A percentile compares a stretch with the other conserved stretches of the same genome.
phyloP scores from a whole-genome alignment of 352 stramenopile species.

The Phytophthora tubulina region DNA sequence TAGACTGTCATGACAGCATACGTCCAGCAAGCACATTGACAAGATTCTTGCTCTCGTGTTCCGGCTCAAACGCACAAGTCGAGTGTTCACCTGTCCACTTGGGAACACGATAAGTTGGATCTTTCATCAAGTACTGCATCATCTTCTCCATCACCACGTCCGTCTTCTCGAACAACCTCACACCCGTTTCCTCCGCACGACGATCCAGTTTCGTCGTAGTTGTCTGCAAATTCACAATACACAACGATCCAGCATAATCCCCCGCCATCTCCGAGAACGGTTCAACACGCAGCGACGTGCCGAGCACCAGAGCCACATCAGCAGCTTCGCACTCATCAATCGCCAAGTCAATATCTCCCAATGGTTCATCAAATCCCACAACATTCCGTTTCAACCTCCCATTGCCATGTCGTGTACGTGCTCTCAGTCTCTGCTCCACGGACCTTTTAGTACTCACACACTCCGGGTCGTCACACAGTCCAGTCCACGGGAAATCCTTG shows the following conservation, averaged over 20 bases:
- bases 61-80: slow-evolving; percentile 68
- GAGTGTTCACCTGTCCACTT: slow-evolving; percentile 69
- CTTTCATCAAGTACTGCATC: slow-evolving; percentile 75
- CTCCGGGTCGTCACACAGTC: slow-evolving; percentile 67
- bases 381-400: slow-evolving; percentile 80
- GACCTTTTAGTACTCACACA: slow-evolving; percentile 77
- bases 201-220: slow-evolving; percentile 80
- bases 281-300: slow-evolving; percentile 80
- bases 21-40: slow-evolving; percentile 82
- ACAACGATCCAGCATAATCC: slow-evolving; percentile 73
- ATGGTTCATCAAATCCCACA: slow-evolving; percentile 82
- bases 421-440: slow-evolving; percentile 66
- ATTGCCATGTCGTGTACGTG: slow-evolving; percentile 81
- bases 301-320: slow-evolving; percentile 81
- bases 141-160: slow-evolving; percentile 81
- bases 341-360: slow-evolving; percentile 81
- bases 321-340: slow-evolving; percentile 84
- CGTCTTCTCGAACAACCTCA: slow-evolving; percentile 77
- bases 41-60: slow-evolving; percentile 78
- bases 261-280: slow-evolving; percentile 87
- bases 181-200: slow-evolving; percentile 69
- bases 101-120: slow-evolving; percentile 63
- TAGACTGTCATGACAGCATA: slow-evolving; percentile 50
- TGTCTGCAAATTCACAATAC: slow-evolving; percentile 81
- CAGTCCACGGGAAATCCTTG: slow-evolving; percentile 70